These are phyloP conservation scores for Lactifluus pinguis DNA, from an alignment of 768 basidiomycete genomes.

Conservation along the genomic window DNA sequence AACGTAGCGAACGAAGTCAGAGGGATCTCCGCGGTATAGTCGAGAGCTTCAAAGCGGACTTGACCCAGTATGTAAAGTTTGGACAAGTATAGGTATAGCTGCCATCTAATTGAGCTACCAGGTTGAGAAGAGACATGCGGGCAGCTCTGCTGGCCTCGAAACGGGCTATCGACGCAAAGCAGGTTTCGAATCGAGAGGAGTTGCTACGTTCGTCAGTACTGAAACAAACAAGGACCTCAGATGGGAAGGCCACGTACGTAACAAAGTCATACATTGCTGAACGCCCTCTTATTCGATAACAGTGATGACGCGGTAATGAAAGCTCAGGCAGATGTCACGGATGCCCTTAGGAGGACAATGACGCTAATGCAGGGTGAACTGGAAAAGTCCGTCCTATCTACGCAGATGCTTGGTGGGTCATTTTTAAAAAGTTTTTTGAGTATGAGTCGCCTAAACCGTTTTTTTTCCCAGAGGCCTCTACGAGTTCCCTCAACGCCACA, in stretches of 20 bases:
- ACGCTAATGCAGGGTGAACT: conserved; percentile 80
- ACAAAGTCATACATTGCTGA: not conserved
- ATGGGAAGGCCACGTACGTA: conserved; percentile 57
- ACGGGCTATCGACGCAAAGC: conserved; percentile 54
- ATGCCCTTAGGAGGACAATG: conserved; percentile 76
- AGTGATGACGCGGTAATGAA: conserved; percentile 84
- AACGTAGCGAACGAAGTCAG: conserved; percentile 45
- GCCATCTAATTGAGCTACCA: conserved; percentile 23
- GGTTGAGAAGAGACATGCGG: conserved; percentile 54
- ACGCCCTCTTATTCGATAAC: conserved; percentile 5
- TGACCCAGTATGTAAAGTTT: conserved; percentile 27
- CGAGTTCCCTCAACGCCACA: conserved; percentile 63
- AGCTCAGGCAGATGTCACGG: conserved; percentile 83
- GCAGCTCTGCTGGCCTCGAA: conserved; percentile 68
- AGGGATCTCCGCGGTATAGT: conserved; percentile 42
- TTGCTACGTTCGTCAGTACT: conserved; percentile 46
- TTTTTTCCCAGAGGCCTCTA: conserved; percentile 62
- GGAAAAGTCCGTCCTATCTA: conserved; percentile 76
- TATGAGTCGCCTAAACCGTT: not conserved
- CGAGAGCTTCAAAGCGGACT: conserved; percentile 36
- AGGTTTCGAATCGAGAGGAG: conserved; percentile 56
- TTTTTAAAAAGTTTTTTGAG: not conserved
- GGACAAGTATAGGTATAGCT: not conserved
- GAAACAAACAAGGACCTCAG: conserved; percentile 38
- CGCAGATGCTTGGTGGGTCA: conserved; percentile 70